Conservation (phyloP, 352 stramenopile species). For the Pythium coloratum region DNA sequence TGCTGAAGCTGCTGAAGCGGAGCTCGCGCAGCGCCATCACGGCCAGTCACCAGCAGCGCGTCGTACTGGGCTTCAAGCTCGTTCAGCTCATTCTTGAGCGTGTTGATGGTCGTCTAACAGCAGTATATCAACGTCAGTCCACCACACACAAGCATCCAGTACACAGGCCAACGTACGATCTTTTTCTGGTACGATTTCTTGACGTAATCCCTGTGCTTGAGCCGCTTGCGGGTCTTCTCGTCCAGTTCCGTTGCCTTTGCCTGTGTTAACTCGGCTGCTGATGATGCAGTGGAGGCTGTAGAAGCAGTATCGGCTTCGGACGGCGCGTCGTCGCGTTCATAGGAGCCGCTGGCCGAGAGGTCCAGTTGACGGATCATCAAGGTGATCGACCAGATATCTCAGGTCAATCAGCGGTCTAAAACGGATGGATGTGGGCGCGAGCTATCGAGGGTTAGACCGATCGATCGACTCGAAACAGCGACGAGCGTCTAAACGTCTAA, state of each 20-base stretch:
- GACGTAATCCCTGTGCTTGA: conserved; percentile 68
- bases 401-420: background rate
- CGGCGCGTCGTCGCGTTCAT: background rate
- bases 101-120: conserved; percentile 45
- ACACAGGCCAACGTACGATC: conserved; percentile 37
- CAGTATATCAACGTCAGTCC: background rate
- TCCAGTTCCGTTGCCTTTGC: background rate
- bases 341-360: background rate
- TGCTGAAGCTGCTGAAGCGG: background rate
- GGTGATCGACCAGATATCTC: background rate
- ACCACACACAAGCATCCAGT: background rate
- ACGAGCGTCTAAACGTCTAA: too few species aligned
- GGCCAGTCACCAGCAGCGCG: conserved; percentile 28
- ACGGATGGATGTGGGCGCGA: background rate
- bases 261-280: too few species aligned
- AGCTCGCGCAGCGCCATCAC: background rate
- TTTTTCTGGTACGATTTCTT: conserved; percentile 78
- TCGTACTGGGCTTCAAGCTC: conserved; percentile 49
- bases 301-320: background rate
- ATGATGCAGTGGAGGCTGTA: background rate
- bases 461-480: too few species aligned
- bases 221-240: conserved; percentile 38
- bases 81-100: conserved; percentile 46
- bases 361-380: conserved; percentile 2
- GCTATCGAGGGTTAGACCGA: background rate